These are phyloP conservation scores for Alternaria hordeiaustralica DNA, from an alignment of 2,329 filamentous ascomycete species.

Conservation along the genomic window DNA sequence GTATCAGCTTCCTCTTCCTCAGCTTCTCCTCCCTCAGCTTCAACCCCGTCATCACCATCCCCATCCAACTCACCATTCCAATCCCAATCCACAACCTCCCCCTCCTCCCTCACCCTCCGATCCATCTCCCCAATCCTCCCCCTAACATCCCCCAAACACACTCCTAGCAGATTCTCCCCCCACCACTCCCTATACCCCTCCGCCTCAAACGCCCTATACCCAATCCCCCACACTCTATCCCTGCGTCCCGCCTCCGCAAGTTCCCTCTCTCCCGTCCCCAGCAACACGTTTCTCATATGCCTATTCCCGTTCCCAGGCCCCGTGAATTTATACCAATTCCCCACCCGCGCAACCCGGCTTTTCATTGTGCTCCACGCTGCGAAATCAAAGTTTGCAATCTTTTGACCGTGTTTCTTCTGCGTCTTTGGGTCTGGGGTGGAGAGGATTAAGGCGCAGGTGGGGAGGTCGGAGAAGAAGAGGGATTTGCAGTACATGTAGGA, in stretches of 20 bases:
- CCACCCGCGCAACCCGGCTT: neutral
- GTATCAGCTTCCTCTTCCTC: neutral
- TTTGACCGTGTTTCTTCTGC: neutral
- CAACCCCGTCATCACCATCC: fast-evolving
- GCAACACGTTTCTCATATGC: slow-evolving; percentile 43
- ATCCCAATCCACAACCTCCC: neutral
- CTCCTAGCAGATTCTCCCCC: slow-evolving; percentile 69
- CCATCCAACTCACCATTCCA: neutral
- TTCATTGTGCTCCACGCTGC: neutral
- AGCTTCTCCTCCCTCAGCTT: neutral
- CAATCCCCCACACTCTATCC: slow-evolving; percentile 22
- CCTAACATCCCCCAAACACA: slow-evolving; percentile 66
- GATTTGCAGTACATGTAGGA: slow-evolving; percentile 27
- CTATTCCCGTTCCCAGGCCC: neutral
- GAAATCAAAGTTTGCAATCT: neutral
- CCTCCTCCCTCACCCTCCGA: neutral
- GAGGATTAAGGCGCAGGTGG: slow-evolving; percentile 31
- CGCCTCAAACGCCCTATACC: slow-evolving; percentile 18
- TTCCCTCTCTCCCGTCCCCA: slow-evolving; percentile 52
- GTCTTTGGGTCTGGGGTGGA: neutral
- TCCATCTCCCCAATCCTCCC: slow-evolving; percentile 50
- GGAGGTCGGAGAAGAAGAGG: slow-evolving; percentile 23
- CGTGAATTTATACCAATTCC: neutral
- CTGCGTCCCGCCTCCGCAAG: slow-evolving; percentile 32
- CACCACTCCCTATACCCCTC: slow-evolving; percentile 55